A percentile compares a stretch with the other conserved stretches of the same genome.
These are phyloP conservation scores for Ogataea paradorogensis DNA, from an alignment of 805 yeast genomes.

Conservation along the genomic window DNA sequence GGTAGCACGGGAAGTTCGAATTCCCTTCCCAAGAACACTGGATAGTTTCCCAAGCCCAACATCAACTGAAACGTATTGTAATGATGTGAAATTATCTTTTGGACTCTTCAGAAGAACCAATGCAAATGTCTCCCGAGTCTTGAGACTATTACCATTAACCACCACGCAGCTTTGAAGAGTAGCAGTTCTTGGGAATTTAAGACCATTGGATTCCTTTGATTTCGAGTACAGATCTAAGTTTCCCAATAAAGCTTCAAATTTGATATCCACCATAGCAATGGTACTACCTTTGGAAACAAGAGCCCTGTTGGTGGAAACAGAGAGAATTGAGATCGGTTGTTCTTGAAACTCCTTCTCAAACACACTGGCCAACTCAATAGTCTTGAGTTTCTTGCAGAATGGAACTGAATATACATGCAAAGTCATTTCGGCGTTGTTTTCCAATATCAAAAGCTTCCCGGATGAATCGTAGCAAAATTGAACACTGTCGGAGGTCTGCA, in stretches of 20 bases:
- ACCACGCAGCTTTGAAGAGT: conserved; percentile 32
- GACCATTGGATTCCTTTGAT: conserved; percentile 21
- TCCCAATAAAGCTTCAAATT: conserved; percentile 38
- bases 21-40: conserved; percentile 68
- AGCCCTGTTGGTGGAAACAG: conserved; percentile 46
- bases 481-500: conserved; percentile 13
- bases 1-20: conserved; percentile 21
- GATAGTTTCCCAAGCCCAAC: conserved; percentile 66
- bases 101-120: conserved; percentile 40
- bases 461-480: conserved; percentile 28
- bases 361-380: conserved; percentile 22
- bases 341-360: conserved; percentile 27
- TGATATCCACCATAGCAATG: conserved; percentile 43
- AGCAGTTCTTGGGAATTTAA: conserved; percentile 27
- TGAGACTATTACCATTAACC: conserved; percentile 44
- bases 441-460: conserved; percentile 29
- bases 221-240: conserved; percentile 30
- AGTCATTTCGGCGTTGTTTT: conserved; percentile 14
- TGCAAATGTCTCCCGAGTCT: conserved; percentile 40
- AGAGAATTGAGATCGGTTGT: conserved; percentile 34
- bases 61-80: conserved; percentile 48
- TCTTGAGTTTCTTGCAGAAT: conserved; percentile 30
- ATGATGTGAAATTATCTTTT: conserved; percentile 41
- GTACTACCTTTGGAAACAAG: conserved; percentile 40
- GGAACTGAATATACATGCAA: conserved; percentile 33